phyloP scores from a whole-genome alignment of 345 rosid genomes.

The Sonneratia alba region DNA sequence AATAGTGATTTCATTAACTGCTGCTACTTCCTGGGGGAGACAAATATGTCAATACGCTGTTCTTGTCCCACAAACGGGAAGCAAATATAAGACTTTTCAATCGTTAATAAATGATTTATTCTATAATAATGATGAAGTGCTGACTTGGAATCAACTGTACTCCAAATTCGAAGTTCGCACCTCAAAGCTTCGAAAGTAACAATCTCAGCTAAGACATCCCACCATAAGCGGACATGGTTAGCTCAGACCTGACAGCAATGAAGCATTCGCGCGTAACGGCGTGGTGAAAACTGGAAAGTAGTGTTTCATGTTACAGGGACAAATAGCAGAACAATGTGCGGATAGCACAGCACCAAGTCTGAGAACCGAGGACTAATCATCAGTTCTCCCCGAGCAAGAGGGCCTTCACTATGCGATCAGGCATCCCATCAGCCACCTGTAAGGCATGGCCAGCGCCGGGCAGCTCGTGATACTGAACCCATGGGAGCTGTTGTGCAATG shows the following conservation, averaged over 20 bases:
- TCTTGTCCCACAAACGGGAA: no score
- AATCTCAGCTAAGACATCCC: no score
- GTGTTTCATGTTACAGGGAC: not conserved
- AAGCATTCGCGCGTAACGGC: not conserved
- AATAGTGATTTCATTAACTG: no score
- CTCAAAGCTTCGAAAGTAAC: not conserved
- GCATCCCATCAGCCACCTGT: conserved; percentile 12
- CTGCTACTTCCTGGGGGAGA: no score
- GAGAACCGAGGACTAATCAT: not conserved
- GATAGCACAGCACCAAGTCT: not conserved
- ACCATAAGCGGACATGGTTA: not conserved
- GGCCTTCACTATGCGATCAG: conserved; percentile 10
- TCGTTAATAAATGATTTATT: no score
- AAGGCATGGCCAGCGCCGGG: conserved; percentile 9
- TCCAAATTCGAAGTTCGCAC: not conserved
- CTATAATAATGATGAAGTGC: no score
- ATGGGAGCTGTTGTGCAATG: conserved; percentile 13
- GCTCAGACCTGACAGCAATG: not conserved
- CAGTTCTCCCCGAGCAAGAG: conserved; percentile 14
- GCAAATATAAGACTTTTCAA: no score
- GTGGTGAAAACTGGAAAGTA: not conserved
- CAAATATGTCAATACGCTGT: no score
- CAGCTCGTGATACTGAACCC: conserved; percentile 20
- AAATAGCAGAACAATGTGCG: not conserved
- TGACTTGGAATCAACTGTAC: not conserved